These are phyloP conservation scores for Torulaspora pretoriensis DNA, from an alignment of 1,139 yeast genomes.

Conservation along the genomic window DNA sequence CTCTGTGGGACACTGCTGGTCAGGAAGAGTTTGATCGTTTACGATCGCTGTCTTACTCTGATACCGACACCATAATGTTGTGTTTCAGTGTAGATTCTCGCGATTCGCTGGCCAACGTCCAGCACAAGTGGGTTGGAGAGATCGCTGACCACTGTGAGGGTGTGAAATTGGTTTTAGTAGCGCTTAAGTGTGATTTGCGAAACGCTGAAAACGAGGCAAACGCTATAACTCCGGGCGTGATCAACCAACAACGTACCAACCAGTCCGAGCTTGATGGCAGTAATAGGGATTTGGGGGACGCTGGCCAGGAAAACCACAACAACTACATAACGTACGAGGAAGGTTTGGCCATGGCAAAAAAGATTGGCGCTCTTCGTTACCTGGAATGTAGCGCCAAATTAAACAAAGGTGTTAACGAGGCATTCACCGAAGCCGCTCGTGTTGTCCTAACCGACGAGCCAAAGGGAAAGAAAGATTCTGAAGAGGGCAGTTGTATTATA, in stretches of 20 bases:
- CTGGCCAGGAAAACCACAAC: conserved; percentile 34
- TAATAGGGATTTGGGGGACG: conserved; percentile 18
- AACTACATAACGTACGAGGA: conserved; percentile 71
- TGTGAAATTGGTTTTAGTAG: conserved; percentile 87
- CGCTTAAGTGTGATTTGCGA: conserved; percentile 89
- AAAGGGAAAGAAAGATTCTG: conserved; percentile 61
- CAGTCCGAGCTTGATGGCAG: conserved; percentile 12
- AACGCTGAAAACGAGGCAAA: conserved; percentile 43
- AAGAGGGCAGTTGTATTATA: conserved; percentile 42
- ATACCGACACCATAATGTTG: conserved; percentile 94
- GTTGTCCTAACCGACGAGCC: conserved; percentile 91
- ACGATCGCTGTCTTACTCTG: conserved; percentile 85
- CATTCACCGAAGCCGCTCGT: conserved; percentile 94
- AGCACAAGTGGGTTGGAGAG: conserved; percentile 94
- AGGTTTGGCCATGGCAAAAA: conserved; percentile 80
- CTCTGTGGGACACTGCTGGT: conserved; percentile 98
- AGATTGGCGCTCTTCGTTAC: conserved; percentile 79
- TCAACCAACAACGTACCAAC: conserved; percentile 25
- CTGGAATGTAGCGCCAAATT: conserved; percentile 92
- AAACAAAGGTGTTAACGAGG: conserved; percentile 93
- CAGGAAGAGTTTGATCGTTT: conserved; percentile 96
- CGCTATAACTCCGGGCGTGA: conserved; percentile 33
- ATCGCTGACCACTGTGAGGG: conserved; percentile 97
- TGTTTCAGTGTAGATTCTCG: conserved; percentile 93
- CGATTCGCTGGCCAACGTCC: conserved; percentile 92